Conservation (phyloP, 2,329 filamentous ascomycete species). For the Phoma herbarum region DNA sequence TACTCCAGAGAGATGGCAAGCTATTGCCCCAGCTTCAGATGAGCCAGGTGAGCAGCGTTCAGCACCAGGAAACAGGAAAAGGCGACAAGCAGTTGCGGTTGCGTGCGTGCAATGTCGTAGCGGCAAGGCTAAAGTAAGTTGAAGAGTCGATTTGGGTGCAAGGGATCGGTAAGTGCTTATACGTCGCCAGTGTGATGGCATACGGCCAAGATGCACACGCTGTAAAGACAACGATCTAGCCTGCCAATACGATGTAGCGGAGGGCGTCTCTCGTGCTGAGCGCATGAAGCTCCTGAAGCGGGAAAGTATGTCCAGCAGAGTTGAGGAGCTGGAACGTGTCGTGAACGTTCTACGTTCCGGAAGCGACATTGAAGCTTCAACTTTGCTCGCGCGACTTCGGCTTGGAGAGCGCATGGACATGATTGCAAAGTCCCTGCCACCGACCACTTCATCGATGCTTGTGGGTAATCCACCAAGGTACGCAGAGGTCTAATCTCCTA, state of each 20-base stretch:
- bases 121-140: slow-evolving; percentile 38
- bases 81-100: slow-evolving; percentile 34
- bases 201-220: slow-evolving; percentile 32
- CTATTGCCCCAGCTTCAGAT: slow-evolving; percentile 37
- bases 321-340: slow-evolving; percentile 36
- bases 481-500: slow-evolving; percentile 12
- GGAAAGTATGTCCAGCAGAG: slow-evolving; percentile 29
- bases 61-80: slow-evolving; percentile 29
- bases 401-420: slow-evolving; percentile 33
- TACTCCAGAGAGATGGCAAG: slow-evolving; percentile 34
- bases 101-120: slow-evolving; percentile 36
- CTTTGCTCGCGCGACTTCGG: slow-evolving; percentile 30
- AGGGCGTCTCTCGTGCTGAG: slow-evolving; percentile 37
- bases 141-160: neutral
- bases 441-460: slow-evolving; percentile 15
- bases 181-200: slow-evolving; percentile 32
- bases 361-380: slow-evolving; percentile 33
- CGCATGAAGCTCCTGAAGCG: slow-evolving; percentile 38
- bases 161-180: slow-evolving; percentile 10
- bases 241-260: slow-evolving; percentile 38
- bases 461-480: slow-evolving; percentile 31
- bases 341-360: slow-evolving; percentile 30
- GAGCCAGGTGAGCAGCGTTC: slow-evolving; percentile 32
- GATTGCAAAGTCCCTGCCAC: slow-evolving; percentile 31
- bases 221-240: slow-evolving; percentile 30